Percentiles rank a stretch among this genome's conserved stretches.
phyloP scores from a whole-genome alignment of 2,329 filamentous ascomycete species.

The Aureobasidium sp. region DNA sequence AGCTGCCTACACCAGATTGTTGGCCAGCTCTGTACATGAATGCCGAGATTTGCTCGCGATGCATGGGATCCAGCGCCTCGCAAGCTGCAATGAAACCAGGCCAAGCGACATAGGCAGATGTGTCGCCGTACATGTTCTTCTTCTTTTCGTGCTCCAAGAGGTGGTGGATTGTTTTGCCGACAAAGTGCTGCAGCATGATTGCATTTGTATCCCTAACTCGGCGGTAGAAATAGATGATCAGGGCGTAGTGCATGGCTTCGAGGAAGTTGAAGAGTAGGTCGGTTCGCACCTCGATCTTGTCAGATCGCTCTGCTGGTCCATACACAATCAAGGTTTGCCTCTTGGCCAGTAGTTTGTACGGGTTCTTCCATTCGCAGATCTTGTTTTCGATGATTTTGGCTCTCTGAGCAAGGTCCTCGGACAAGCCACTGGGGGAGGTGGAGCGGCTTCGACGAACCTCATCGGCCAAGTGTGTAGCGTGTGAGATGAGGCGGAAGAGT shows the following conservation, averaged over 20 bases:
- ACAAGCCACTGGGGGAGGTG: background rate
- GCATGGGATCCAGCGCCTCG: conserved; percentile 26
- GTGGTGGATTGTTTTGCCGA: conserved; percentile 30
- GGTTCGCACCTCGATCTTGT: conserved; percentile 26
- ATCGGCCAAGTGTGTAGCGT: conserved; percentile 36
- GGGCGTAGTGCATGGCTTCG: conserved; percentile 33
- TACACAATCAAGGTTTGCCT: conserved; percentile 18
- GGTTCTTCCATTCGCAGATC: conserved; percentile 15
- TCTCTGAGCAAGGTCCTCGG: background rate
- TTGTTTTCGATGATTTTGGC: conserved; percentile 4
- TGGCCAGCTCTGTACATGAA: conserved; percentile 6
- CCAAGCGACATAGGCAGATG: conserved; percentile 29
- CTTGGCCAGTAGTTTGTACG: background rate
- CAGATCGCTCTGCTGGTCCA: conserved; percentile 19
- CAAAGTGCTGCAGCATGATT: conserved; percentile 33
- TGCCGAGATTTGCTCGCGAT: background rate
- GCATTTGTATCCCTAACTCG: conserved; percentile 35
- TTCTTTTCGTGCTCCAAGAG: conserved; percentile 27
- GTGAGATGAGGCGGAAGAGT: conserved; percentile 39
- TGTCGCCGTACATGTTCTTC: conserved; percentile 22
- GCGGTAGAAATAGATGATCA: conserved; percentile 39
- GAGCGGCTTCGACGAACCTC: conserved; percentile 17
- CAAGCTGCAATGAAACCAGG: conserved; percentile 37
- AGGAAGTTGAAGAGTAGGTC: conserved; percentile 31
- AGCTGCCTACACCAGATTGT: conserved; percentile 4